phyloP scores from a whole-genome alignment of 2,329 filamentous ascomycete genomes.

The Penicillium oxalicum region DNA sequence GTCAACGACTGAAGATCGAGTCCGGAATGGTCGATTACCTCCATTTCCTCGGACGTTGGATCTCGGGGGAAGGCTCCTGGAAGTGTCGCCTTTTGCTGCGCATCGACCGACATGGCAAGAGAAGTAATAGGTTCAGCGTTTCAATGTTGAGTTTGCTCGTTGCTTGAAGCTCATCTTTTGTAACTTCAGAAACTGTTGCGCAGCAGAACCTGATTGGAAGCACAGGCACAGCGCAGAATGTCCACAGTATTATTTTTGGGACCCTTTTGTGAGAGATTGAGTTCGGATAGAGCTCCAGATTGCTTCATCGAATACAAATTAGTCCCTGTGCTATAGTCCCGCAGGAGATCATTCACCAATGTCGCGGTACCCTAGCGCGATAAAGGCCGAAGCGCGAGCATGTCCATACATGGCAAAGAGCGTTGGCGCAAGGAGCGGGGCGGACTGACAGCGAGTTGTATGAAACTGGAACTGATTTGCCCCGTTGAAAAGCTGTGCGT shows the following conservation, averaged over 20 bases:
- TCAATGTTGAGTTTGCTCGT: neutral
- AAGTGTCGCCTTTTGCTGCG: slow-evolving; percentile 6
- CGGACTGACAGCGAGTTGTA: neutral
- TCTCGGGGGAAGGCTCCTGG: slow-evolving; percentile 11
- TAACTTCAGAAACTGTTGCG: no score
- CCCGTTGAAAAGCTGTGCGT: neutral
- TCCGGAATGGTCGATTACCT: slow-evolving; percentile 12
- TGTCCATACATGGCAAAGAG: slow-evolving; percentile 1
- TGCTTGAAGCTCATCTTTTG: neutral
- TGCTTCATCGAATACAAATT: no score
- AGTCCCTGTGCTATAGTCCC: no score
- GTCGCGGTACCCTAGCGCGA: slow-evolving; percentile 8
- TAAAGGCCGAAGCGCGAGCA: slow-evolving; percentile 2
- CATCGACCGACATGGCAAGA: slow-evolving; percentile 1
- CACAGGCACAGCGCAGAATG: no score
- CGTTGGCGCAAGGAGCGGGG: no score
- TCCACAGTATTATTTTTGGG: no score
- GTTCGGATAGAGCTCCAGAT: no score
- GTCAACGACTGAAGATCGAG: slow-evolving; percentile 43
- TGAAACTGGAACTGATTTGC: neutral
- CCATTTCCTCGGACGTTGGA: slow-evolving; percentile 12
- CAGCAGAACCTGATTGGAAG: no score
- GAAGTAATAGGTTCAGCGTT: neutral
- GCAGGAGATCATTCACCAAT: neutral
- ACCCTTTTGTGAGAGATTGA: no score